Base-by-base conservation (phyloP, 2,329 filamentous ascomycete genomes). In the Magnaporthales sp. region DNA sequence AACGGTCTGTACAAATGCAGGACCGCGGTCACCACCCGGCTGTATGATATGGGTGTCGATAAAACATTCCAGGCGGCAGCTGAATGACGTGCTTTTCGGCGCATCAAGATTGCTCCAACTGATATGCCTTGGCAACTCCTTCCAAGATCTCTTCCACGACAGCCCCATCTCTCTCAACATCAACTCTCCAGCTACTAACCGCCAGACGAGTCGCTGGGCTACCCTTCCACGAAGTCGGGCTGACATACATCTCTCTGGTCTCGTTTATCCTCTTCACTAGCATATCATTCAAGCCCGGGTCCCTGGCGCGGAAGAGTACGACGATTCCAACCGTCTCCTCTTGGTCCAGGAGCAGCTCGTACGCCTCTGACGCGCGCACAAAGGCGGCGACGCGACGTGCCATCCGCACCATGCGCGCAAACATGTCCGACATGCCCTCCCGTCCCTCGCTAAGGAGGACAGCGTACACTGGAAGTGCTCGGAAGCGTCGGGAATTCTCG, bases 401-500 rank as follows among this genome's bases (percentile, higher is more conserved):
- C 6, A 97, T 82, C 3, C 80, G 77, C 29, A 93, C 88, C 80
- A 97, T 93, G 29, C 86, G 84, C 68, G 85, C 81, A 4, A 97
- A 80, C 79, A 97, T 89, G 1, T 82, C 80, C 0, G 82, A 80
- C 70, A 96, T 86, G 0, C 92, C 93, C 0, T 81, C 75, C 1
- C 81, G 81, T 0, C 94, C 94, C 72, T 95, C 90, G 62, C 90
- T 89, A 24, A 89, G 75, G 2, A 97, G 83, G 0, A 89, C 90
- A 11, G 92, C 89, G 74, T 97, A 97, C 9, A 92, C 90, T 0
- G 94, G 93, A n/a, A 97, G 80, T 0, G 93, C 93, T 66, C 94
- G 87, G 80, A 97, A 96, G 6, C 93, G 89, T 54, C 93, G 87
- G 1, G 93, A 97, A 77, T 97, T 97, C 72, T 97, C 93, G 24